phyloP scores from a whole-genome alignment of 2,329 filamentous ascomycete species.

The Cercospora janseana region DNA sequence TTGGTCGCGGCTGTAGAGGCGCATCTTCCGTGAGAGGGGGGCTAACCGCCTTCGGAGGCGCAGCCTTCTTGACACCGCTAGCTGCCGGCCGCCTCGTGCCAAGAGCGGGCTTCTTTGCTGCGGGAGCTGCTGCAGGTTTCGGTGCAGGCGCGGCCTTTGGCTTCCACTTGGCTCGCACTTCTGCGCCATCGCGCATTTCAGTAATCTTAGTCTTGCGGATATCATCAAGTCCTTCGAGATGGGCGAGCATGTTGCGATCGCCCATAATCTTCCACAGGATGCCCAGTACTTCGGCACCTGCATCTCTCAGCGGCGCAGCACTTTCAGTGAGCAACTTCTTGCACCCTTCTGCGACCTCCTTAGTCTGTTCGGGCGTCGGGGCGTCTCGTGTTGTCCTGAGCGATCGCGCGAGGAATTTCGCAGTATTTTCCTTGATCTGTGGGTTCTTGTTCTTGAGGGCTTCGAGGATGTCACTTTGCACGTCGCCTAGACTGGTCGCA shows the following conservation, averaged over 20 bases:
- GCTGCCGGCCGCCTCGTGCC: constrained; percentile 46
- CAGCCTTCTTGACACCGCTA: constrained; percentile 49
- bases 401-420: constrained; percentile 88
- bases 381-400: constrained; percentile 79
- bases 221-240: constrained; percentile 88
- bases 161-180: constrained; percentile 87
- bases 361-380: constrained; percentile 79
- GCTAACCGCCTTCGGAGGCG: constrained; percentile 41
- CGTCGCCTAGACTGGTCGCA: constrained; percentile 73
- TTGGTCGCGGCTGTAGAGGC: constrained; percentile 59
- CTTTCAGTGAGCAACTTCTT: constrained; percentile 91
- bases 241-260: constrained; percentile 89
- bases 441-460: constrained; percentile 93
- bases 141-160: constrained; percentile 72
- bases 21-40: constrained; percentile 48
- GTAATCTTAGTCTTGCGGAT: constrained; percentile 95
- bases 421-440: constrained; percentile 92
- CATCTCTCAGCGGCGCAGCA: constrained; percentile 78
- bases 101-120: constrained; percentile 53
- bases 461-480: constrained; percentile 83
- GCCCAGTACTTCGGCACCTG: constrained; percentile 86
- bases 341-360: constrained; percentile 77
- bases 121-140: constrained; percentile 51
- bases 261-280: constrained; percentile 99
- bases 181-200: constrained; percentile 78